Evolutionary conservation across 768 basidiomycete genomes (phyloP).

Genomic region (Mycena galopus): DNA sequence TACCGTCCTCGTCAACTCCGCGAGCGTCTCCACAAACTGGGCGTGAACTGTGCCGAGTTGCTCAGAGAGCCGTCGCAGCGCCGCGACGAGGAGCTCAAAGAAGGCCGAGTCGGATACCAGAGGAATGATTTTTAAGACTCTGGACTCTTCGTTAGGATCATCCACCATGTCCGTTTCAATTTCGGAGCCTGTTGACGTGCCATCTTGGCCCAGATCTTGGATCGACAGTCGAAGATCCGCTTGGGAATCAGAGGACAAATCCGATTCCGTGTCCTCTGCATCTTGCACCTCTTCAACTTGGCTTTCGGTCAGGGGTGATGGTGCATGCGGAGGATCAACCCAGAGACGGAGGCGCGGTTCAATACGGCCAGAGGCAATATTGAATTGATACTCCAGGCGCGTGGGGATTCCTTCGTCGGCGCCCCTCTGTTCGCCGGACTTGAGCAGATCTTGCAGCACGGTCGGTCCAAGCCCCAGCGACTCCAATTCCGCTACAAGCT

Average conservation of each 20-base stretch:
- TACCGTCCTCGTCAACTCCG: slow-evolving; percentile 53
- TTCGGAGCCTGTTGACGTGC: background rate
- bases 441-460: slow-evolving; percentile 60
- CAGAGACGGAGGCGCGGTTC: slow-evolving; percentile 72
- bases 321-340: slow-evolving; percentile 46
- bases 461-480: too few relatives aligned
- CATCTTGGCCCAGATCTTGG: slow-evolving; percentile 42
- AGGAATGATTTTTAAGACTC: slow-evolving; percentile 76
- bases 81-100: slow-evolving; percentile 77
- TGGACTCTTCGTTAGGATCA: background rate
- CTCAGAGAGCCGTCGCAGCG: slow-evolving; percentile 64
- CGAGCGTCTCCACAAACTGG: slow-evolving; percentile 61
- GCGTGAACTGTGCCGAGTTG: slow-evolving; percentile 65
- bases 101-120: slow-evolving; percentile 86
- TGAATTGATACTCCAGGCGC: slow-evolving; percentile 69
- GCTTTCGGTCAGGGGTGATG: slow-evolving; percentile 21
- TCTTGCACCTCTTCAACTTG: slow-evolving; percentile 32
- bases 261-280: slow-evolving; percentile 28
- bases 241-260: slow-evolving; percentile 13
- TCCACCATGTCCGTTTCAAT: background rate
- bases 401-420: slow-evolving; percentile 30
- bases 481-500: slow-evolving; percentile 83
- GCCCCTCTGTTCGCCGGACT: slow-evolving; percentile 36
- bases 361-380: slow-evolving; percentile 57
- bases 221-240: slow-evolving; percentile 38